phyloP scores from a whole-genome alignment of 441 rosid genomes.

The Capsella rubella region DNA sequence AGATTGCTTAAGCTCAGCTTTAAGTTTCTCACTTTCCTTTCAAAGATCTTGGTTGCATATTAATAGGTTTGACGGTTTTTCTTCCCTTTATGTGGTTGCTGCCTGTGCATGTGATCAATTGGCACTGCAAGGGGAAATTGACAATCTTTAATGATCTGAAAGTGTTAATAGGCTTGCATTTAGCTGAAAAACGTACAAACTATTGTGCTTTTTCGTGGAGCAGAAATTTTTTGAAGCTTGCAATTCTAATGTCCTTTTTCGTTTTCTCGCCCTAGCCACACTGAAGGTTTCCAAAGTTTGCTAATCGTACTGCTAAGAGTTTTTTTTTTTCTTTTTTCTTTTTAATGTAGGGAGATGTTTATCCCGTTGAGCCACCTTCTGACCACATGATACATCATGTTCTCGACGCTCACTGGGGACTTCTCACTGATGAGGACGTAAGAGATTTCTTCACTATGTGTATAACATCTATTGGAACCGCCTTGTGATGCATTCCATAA shows the following conservation, averaged over 20 bases:
- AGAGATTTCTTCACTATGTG: slow-evolving; percentile 44
- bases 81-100: slow-evolving; percentile 6
- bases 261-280: background rate
- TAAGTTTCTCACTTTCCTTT: slow-evolving; percentile 12
- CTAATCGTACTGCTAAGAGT: slow-evolving; percentile 6
- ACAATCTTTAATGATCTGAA: slow-evolving; percentile 22
- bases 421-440: slow-evolving; percentile 87
- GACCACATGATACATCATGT: slow-evolving; percentile 60
- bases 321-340: slow-evolving; percentile 11
- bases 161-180: slow-evolving; percentile 18
- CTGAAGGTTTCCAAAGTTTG: background rate
- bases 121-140: slow-evolving; percentile 4
- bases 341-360: slow-evolving; percentile 85
- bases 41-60: slow-evolving; percentile 12
- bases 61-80: slow-evolving; percentile 3
- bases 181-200: slow-evolving; percentile 14
- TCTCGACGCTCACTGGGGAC: slow-evolving; percentile 99
- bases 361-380: slow-evolving; percentile 84
- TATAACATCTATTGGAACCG: slow-evolving; percentile 11
- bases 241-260: slow-evolving; percentile 10
- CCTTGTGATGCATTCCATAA: background rate
- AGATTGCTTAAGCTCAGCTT: slow-evolving; percentile 16
- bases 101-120: slow-evolving; percentile 19
- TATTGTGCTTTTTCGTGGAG: background rate
- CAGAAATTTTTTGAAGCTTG: slow-evolving; percentile 16